A percentile compares a stretch with the other conserved stretches of the same genome.
Evolutionary conservation across 495 filamentous ascomycete species (phyloP).

Genomic region (Penicillium cinerascens): DNA sequence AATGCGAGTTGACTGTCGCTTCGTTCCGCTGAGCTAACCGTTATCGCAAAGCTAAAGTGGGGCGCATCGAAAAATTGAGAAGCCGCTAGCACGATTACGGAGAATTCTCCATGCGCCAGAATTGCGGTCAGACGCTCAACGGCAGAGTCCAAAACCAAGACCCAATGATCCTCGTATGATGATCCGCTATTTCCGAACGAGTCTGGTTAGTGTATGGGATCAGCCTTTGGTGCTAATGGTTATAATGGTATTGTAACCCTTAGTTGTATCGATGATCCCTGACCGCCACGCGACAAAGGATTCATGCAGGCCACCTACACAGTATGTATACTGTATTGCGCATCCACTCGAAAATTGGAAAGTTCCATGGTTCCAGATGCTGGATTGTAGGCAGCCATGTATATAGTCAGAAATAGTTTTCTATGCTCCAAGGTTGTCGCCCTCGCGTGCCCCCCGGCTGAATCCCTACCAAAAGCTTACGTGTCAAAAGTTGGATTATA

Average conservation of each 20-base stretch:
- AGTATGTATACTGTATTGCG: no score
- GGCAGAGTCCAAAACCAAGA: slow-evolving; percentile 6
- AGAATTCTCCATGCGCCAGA: slow-evolving; percentile 16
- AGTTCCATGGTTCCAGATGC: background rate
- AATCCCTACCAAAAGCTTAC: background rate
- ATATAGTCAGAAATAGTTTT: background rate
- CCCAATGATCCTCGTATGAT: slow-evolving; percentile 11
- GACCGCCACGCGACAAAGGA: slow-evolving; percentile 26
- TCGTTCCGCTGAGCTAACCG: slow-evolving; percentile 6
- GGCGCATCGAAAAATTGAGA: slow-evolving; percentile 13
- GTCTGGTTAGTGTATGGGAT: background rate
- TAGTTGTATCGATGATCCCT: slow-evolving; percentile 23
- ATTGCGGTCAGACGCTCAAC: slow-evolving; percentile 21
- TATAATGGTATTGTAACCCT: slow-evolving; percentile 7
- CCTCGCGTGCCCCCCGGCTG: background rate
- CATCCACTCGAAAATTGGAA: background rate
- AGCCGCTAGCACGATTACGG: slow-evolving; percentile 12
- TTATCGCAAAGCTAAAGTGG: slow-evolving; percentile 8
- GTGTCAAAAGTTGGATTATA: background rate
- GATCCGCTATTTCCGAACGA: background rate
- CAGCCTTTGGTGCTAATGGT: background rate
- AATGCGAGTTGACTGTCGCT: background rate
- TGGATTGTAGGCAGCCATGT: background rate
- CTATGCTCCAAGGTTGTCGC: no score
- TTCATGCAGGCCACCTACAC: slow-evolving; percentile 8